Evolutionary conservation across 805 yeast genomes (phyloP).

Genomic region (Starmerella stigmatis): DNA sequence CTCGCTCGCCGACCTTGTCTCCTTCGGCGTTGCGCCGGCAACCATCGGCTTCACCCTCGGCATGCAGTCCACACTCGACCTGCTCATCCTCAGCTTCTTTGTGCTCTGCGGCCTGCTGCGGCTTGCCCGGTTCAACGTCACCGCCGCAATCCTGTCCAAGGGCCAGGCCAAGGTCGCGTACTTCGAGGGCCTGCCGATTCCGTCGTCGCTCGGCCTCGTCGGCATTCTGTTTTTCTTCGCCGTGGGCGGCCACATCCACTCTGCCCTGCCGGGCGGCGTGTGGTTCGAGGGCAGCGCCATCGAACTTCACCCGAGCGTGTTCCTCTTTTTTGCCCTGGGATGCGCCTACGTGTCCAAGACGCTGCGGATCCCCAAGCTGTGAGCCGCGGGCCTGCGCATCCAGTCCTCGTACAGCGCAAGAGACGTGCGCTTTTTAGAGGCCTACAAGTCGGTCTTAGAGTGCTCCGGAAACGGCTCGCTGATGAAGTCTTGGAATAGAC

Average conservation of each 20-base stretch:
- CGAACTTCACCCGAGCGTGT: conserved; percentile 65
- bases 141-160: conserved; percentile 86
- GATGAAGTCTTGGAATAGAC: no score
- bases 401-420: no score
- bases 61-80: conserved; percentile 72
- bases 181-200: conserved; percentile 96
- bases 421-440: no score
- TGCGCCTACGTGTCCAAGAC: conserved; percentile 87
- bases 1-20: conserved; percentile 86
- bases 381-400: not conserved
- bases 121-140: conserved; percentile 89
- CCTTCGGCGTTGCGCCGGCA: conserved; percentile 95
- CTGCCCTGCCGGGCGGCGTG: conserved; percentile 57
- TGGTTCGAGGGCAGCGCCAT: conserved; percentile 43
- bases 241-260: conserved; percentile 35
- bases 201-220: conserved; percentile 72
- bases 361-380: conserved; percentile 81
- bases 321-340: conserved; percentile 66
- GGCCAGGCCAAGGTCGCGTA: conserved; percentile 70
- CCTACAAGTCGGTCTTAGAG: no score
- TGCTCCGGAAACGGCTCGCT: no score
- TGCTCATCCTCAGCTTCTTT: conserved; percentile 63
- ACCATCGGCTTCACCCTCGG: conserved; percentile 87
- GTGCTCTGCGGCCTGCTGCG: conserved; percentile 90
- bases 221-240: conserved; percentile 60